These are phyloP conservation scores for Heliocybe sulcata DNA, from an alignment of 1,284 basidiomycete genomes.

Conservation along the genomic window DNA sequence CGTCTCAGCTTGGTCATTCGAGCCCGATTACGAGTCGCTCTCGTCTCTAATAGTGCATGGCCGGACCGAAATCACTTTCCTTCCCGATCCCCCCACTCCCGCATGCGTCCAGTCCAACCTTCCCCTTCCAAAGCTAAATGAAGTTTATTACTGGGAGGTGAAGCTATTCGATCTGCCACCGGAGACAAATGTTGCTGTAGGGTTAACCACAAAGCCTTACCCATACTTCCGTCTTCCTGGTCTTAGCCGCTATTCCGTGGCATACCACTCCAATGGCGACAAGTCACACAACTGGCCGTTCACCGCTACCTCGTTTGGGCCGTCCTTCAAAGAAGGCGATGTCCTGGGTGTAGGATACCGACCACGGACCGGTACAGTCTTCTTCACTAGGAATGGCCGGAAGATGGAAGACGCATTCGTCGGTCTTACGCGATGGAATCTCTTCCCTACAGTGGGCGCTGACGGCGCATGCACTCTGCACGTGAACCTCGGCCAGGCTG, in stretches of 20 bases:
- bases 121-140: slow-evolving; percentile 90
- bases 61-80: slow-evolving; percentile 92
- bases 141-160: slow-evolving; percentile 97
- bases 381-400: slow-evolving; percentile 93
- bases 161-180: slow-evolving; percentile 95
- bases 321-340: slow-evolving; percentile 86
- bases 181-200: slow-evolving; percentile 79
- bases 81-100: slow-evolving; percentile 88
- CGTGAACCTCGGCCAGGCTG: slow-evolving; percentile 92
- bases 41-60: slow-evolving; percentile 87
- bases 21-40: slow-evolving; percentile 93
- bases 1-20: slow-evolving; percentile 95
- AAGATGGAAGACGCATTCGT: slow-evolving; percentile 93
- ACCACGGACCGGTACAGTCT: slow-evolving; percentile 91
- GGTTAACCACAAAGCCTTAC: slow-evolving; percentile 92
- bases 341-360: slow-evolving; percentile 91
- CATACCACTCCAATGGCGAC: slow-evolving; percentile 95
- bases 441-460: slow-evolving; percentile 93
- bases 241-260: slow-evolving; percentile 85
- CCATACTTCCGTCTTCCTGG: slow-evolving; percentile 91
- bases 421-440: slow-evolving; percentile 82
- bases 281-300: slow-evolving; percentile 98
- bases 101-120: slow-evolving; percentile 93
- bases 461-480: slow-evolving; percentile 93
- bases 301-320: slow-evolving; percentile 81